A percentile compares a stretch with the other conserved stretches of the same genome.
These are phyloP conservation scores for Podaxis pistillaris DNA, from an alignment of 768 basidiomycete genomes.

Conservation along the genomic window DNA sequence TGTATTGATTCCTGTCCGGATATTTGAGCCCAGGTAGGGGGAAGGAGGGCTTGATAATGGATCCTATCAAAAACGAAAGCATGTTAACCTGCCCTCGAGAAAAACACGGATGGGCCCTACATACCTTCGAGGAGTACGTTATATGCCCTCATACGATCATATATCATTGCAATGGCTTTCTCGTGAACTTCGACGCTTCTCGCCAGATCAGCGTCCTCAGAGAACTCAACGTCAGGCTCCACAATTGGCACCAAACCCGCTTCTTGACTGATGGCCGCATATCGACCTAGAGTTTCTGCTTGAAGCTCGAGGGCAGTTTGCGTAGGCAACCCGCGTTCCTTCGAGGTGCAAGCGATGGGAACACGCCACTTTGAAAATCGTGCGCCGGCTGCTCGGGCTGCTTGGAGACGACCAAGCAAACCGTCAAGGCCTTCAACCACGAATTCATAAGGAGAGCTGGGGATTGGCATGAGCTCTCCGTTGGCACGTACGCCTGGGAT, in stretches of 20 bases:
- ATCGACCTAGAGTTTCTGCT: conserved; percentile 46
- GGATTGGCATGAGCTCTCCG: conserved; percentile 45
- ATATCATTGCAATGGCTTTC: conserved; percentile 43
- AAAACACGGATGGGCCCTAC: conserved; percentile 3
- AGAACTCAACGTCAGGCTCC: conserved; percentile 52
- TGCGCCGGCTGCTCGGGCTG: conserved; percentile 42
- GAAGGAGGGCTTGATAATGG: conserved; percentile 52
- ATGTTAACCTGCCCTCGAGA: background rate
- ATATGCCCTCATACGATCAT: conserved; percentile 41
- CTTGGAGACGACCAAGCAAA: conserved; percentile 39
- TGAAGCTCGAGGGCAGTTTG: conserved; percentile 41
- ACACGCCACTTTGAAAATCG: conserved; percentile 53
- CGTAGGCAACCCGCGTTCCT: conserved; percentile 33
- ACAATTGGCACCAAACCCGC: conserved; percentile 52
- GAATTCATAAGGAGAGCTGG: conserved; percentile 42
- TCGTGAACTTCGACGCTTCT: conserved; percentile 47
- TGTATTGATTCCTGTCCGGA: conserved; percentile 32
- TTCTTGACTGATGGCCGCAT: conserved; percentile 49
- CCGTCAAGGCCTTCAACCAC: conserved; percentile 50
- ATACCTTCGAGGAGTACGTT: conserved; percentile 50
- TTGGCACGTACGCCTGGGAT: conserved; percentile 52
- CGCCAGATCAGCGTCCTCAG: conserved; percentile 42
- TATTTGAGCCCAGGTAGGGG: conserved; percentile 47
- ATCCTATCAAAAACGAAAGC: conserved; percentile 28
- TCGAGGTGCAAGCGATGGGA: conserved; percentile 44